Evolutionary conservation across 164 flowering plant genomes (phyloP), one percentile per base, ranked within the genome.

Genomic region (Berberis vulgaris): DNA sequence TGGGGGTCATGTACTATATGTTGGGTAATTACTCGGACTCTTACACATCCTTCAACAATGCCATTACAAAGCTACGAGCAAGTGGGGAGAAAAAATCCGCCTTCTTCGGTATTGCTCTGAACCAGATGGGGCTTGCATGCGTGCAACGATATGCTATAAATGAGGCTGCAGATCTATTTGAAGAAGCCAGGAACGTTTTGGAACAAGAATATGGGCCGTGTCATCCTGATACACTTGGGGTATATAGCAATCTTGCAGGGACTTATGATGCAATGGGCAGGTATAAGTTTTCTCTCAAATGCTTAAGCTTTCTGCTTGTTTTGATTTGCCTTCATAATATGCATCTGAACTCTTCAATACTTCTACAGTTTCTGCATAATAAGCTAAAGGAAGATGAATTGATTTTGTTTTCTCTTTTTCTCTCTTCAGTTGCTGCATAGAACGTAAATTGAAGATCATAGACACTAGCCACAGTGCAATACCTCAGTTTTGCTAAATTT

Each of bases 241-340:
- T 93, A 6, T 93, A 86, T 64, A 93, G 98, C 81, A 93, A 93
- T 64, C 96, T 93, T 63, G 98, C 98, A 6, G 98, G 88, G 56
- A 82, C 96, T 40, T 93, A 93, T 73, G 98, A 93, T 79, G 98
- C 98, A 55, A 64, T 88, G 80, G 98, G 98, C 74, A 87, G 98
- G 97, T 92, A 83, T 26, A 26, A 26, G 26, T 26, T 26, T 26
- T 26, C 26, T 26, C 26, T 26, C 26, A 26, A n/a, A 26, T 26
- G 26, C 26, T 26, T 26, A 26, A 26, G 26, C 26, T 26, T 26
- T 26, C 26, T 26, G 26, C 26, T 26, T 26, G 26, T 26, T 26
- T 26, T 26, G 26, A 26, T 26, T 26, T 26, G 26, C 26, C 26
- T 26, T 26, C 26, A 26, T 26, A 26, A 26, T 26, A 26, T 26